Percentiles rank a stretch among this genome's conserved stretches.
These are phyloP conservation scores for Stipa capillata DNA, from an alignment of 176 grass and related monocot species.

Conservation along the genomic window DNA sequence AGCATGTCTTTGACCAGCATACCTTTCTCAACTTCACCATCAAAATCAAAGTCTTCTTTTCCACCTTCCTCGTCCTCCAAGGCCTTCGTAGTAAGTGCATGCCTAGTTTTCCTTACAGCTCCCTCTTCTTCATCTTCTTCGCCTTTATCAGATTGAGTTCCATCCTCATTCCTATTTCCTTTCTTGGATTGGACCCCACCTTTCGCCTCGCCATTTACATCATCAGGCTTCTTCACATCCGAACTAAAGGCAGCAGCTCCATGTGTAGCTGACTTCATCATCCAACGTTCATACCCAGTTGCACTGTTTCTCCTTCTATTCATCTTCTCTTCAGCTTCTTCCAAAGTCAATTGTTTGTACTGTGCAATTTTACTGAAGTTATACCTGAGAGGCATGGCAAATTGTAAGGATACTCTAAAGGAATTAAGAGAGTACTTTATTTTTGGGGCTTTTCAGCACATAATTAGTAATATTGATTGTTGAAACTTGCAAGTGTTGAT, in stretches of 20 bases:
- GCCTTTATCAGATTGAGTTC: slow-evolving; percentile 46
- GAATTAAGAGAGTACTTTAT: neutral
- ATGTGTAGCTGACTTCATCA: slow-evolving; percentile 78
- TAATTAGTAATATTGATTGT: neutral
- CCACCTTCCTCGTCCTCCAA: slow-evolving; percentile 45
- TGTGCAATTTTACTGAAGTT: slow-evolving; percentile 83
- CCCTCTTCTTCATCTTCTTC: slow-evolving; percentile 41
- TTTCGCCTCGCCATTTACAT: neutral
- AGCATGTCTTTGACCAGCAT: neutral
- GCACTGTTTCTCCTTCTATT: slow-evolving; percentile 57
- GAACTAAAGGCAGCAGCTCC: slow-evolving; percentile 76
- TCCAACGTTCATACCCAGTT: slow-evolving; percentile 77
- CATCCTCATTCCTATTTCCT: slow-evolving; percentile 41
- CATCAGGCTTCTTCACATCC: slow-evolving; percentile 31
- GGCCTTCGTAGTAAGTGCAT: slow-evolving; percentile 30
- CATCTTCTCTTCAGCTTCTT: slow-evolving; percentile 96
- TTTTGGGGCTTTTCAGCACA: neutral
- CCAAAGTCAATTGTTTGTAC: slow-evolving; percentile 82
- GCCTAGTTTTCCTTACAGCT: slow-evolving; percentile 35
- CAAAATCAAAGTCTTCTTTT: slow-evolving; percentile 69
- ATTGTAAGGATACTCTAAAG: neutral
- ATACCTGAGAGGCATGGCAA: slow-evolving; percentile 36
- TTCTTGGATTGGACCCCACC: slow-evolving; percentile 38
- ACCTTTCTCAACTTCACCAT: slow-evolving; percentile 88
- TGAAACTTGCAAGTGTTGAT: neutral